Percentiles rank a stretch among this genome's conserved stretches.
Evolutionary conservation across 2,329 filamentous ascomycete genomes (phyloP).

Genomic region (Nigrospora oryzae): DNA sequence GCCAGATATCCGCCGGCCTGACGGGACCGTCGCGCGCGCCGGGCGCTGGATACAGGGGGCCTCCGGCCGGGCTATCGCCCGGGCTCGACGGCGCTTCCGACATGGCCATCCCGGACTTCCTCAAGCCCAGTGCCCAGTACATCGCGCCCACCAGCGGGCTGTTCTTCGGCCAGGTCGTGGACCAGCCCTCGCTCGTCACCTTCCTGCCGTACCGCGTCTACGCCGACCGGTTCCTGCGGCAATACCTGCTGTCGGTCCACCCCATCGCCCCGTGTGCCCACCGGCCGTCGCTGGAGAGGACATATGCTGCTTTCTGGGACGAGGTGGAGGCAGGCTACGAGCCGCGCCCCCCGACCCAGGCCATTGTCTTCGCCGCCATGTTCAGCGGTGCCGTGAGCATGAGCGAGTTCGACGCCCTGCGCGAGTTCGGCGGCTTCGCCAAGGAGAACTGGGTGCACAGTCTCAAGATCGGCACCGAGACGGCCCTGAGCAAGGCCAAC

Average conservation of each 20-base stretch:
- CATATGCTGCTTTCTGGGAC: conserved; percentile 59
- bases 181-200: conserved; percentile 43
- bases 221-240: conserved; percentile 54
- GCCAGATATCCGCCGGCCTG: conserved; percentile 21
- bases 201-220: conserved; percentile 50
- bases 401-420: conserved; percentile 40
- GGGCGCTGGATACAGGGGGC: conserved; percentile 9
- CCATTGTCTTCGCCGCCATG: conserved; percentile 60
- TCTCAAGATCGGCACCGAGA: conserved; percentile 59
- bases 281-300: conserved; percentile 54
- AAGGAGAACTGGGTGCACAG: conserved; percentile 52
- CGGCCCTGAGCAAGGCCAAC: conserved; percentile 58
- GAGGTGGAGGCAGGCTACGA: conserved; percentile 50
- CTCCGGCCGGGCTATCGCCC: conserved; percentile 8
- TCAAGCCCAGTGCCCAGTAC: conserved; percentile 57
- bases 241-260: conserved; percentile 63
- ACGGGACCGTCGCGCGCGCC: conserved; percentile 5
- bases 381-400: conserved; percentile 63
- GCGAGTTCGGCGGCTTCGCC: conserved; percentile 42
- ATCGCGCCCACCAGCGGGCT: conserved; percentile 61
- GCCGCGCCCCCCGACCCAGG: conserved; percentile 56
- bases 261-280: conserved; percentile 61
- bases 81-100: conserved; percentile 10
- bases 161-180: conserved; percentile 48
- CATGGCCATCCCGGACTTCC: conserved; percentile 37